Base-by-base conservation (phyloP, 176 grass and related monocot species). In the Dendrocalamus sinicus region DNA sequence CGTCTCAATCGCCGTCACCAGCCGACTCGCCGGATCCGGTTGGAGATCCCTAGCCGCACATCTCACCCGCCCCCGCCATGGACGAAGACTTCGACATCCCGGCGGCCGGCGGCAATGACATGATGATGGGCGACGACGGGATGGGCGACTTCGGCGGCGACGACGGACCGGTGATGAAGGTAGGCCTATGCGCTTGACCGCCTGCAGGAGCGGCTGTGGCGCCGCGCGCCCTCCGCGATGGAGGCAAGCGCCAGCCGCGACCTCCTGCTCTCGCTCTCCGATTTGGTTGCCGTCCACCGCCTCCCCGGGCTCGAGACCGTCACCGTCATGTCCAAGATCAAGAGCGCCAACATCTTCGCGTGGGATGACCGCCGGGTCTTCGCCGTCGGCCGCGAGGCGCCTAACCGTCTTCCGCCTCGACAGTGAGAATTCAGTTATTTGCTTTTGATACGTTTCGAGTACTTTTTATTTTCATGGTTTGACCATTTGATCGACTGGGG, bases 41-140 rank as follows among this genome's bases (percentile, higher is more conserved):
- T 26, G 26, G 26, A 26, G 26, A 26, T 30, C 50, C 72, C 72
- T 83, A 84, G 37, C 62, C 50, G 44, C 73, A 70, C 83, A 89
- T 70, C 77, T 68, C 53, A 22, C n/a, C 13, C 53, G 12, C 11
- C 44, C n/a, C 22, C 51, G 28, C 73, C 86, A 95, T 95, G 96
- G 96, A 98, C 72, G 96, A 98, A 1, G 96, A 92, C 65, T 93
- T 98, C 80, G 96, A 98, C 67, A 73, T 95, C 69, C 91, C 93
- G 11, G 66, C 51, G 53, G 70, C 75, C 6, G 88, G 89, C 57
- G 94, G 80, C 66, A 87, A 92, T 13, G 96, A 89, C 67, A 69
- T 94, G 84, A 89, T 84, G 76, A 89, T 83, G 68, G 91, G 86
- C 0, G 90, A 87, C 16, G 90, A 88, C 62, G 81, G 78, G 74